phyloP scores from a whole-genome alignment of 2,329 filamentous ascomycete species.

The Scedosporium minutisporum region DNA sequence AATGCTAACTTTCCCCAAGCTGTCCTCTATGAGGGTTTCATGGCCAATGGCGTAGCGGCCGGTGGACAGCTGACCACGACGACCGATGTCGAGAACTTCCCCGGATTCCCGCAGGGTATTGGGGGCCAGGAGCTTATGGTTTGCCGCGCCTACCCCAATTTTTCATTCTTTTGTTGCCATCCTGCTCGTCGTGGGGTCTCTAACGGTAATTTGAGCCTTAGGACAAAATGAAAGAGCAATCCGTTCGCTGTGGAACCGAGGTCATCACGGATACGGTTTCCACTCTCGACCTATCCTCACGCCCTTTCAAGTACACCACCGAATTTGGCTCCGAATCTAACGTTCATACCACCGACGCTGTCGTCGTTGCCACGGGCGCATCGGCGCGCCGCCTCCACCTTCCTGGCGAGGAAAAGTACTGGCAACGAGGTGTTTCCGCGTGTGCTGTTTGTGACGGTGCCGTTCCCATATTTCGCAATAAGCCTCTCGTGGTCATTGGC shows the following conservation, averaged over 20 bases:
- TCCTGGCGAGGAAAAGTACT: slow-evolving; percentile 86
- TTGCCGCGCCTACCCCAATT: slow-evolving; percentile 14
- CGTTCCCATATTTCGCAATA: slow-evolving; percentile 93
- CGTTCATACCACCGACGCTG: slow-evolving; percentile 77
- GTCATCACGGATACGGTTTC: slow-evolving; percentile 90
- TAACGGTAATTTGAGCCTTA: slow-evolving; percentile 15
- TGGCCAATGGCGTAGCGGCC: slow-evolving; percentile 91
- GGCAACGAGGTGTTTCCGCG: slow-evolving; percentile 92
- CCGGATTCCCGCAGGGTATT: slow-evolving; percentile 84
- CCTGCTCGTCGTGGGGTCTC: not conserved
- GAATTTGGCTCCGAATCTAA: slow-evolving; percentile 76
- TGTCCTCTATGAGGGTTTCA: slow-evolving; percentile 94
- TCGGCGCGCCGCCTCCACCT: slow-evolving; percentile 78
- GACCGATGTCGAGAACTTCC: slow-evolving; percentile 97
- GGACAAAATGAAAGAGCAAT: slow-evolving; percentile 89
- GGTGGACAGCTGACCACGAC: slow-evolving; percentile 97
- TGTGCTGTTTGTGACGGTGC: slow-evolving; percentile 97
- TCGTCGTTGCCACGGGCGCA: slow-evolving; percentile 93
- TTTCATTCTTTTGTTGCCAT: not conserved
- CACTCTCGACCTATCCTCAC: slow-evolving; percentile 71
- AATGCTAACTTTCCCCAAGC: slow-evolving; percentile 30
- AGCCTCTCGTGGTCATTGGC: slow-evolving; percentile 90
- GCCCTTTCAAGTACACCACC: slow-evolving; percentile 88
- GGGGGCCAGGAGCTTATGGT: slow-evolving; percentile 83
- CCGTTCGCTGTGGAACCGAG: slow-evolving; percentile 81